Conservation (phyloP, 2,329 filamentous ascomycete species). For the Ustilaginoidea virens region DNA sequence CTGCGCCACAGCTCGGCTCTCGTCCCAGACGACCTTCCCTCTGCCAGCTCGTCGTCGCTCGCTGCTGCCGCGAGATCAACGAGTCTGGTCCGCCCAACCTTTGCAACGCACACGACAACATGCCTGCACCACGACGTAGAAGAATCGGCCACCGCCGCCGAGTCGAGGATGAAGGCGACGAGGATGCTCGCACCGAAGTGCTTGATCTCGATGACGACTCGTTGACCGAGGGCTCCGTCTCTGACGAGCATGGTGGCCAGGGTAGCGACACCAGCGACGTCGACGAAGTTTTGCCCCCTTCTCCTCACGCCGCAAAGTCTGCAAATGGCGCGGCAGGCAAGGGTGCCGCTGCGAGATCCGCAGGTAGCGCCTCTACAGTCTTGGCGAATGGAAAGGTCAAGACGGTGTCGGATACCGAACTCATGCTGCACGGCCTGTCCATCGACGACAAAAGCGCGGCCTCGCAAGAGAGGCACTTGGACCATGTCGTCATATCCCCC, state of each 20-base stretch:
- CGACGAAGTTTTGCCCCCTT: constrained; percentile 38
- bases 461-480: constrained; percentile 30
- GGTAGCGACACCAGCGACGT: constrained; percentile 51
- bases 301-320: constrained; percentile 24
- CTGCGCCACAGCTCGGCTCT: constrained; percentile 11
- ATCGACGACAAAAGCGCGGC: constrained; percentile 26
- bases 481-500: constrained; percentile 23
- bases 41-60: constrained; percentile 13
- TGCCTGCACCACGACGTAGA: constrained; percentile 38
- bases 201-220: constrained; percentile 50
- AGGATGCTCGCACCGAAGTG: constrained; percentile 41
- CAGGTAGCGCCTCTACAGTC: constrained; percentile 22
- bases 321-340: constrained; percentile 22
- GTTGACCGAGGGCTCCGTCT: constrained; percentile 47
- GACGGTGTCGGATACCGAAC: constrained; percentile 35
- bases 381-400: constrained; percentile 18
- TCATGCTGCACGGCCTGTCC: constrained; percentile 40
- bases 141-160: constrained; percentile 54
- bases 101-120: constrained; percentile 9
- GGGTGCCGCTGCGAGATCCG: constrained; percentile 19
- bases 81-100: not conserved
- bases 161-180: constrained; percentile 55
- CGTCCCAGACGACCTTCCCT: constrained; percentile 13
- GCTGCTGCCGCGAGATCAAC: constrained; percentile 3
- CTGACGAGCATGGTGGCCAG: constrained; percentile 43